A percentile compares a stretch with the other conserved stretches of the same genome.
Conservation (phyloP, 2,329 filamentous ascomycete species). For the Fusarium sp. region DNA sequence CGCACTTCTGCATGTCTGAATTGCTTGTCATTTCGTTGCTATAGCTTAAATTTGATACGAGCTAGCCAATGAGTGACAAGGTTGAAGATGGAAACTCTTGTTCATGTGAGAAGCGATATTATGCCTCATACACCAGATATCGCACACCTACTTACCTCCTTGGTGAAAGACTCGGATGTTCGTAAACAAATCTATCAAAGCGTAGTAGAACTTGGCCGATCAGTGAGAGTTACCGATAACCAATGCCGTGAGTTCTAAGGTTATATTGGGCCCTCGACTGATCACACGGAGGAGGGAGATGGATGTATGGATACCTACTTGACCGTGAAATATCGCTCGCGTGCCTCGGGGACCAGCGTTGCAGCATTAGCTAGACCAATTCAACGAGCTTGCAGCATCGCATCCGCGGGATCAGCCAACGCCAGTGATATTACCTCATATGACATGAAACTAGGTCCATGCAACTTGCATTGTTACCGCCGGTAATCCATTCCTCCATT, state of each 20-base stretch:
- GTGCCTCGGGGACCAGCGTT: slow-evolving; percentile 25
- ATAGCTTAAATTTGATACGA: slow-evolving; percentile 13
- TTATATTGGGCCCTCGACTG: slow-evolving; percentile 6
- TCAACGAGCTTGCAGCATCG: slow-evolving; percentile 27
- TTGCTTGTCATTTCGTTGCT: neutral
- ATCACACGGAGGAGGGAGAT: neutral
- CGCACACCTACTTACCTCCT: neutral
- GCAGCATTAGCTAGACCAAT: slow-evolving; percentile 19
- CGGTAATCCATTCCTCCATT: slow-evolving; percentile 28
- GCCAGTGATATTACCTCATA: slow-evolving; percentile 31
- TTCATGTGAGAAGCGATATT: slow-evolving; percentile 17
- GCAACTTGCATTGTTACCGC: slow-evolving; percentile 28
- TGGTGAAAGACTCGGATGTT: neutral
- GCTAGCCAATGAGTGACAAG: slow-evolving; percentile 21
- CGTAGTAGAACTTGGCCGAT: slow-evolving; percentile 6
- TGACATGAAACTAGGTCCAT: slow-evolving; percentile 29
- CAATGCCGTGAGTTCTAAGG: slow-evolving; percentile 16
- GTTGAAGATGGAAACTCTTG: slow-evolving; percentile 1
- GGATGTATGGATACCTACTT: neutral
- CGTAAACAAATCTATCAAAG: neutral
- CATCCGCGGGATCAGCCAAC: neutral
- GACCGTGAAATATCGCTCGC: slow-evolving; percentile 31
- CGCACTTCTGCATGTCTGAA: neutral
- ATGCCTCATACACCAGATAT: neutral
- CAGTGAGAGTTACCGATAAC: slow-evolving; percentile 11